A percentile compares a stretch with the other conserved stretches of the same genome.
Evolutionary conservation across 768 basidiomycete species (phyloP).

Genomic region (Paxillus ammoniavirescens): DNA sequence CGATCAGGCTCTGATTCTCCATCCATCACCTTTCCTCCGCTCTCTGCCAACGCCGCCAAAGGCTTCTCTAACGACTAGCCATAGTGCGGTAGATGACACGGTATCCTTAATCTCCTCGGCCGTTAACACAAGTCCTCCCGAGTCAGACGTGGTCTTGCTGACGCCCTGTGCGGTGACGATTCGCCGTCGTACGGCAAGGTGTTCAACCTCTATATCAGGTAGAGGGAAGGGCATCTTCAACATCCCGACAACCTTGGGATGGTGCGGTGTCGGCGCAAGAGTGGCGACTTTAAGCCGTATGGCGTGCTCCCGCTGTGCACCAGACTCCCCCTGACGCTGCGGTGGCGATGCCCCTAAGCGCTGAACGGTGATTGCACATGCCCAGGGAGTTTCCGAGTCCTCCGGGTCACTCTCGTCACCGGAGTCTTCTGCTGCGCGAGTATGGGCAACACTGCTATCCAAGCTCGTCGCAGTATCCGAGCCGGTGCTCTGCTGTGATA

Average conservation of each 20-base stretch:
- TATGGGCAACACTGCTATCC: slow-evolving; percentile 12
- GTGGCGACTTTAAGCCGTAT: slow-evolving; percentile 71
- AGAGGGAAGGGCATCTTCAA: slow-evolving; percentile 90
- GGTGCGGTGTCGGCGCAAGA: slow-evolving; percentile 89
- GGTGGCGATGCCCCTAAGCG: slow-evolving; percentile 29
- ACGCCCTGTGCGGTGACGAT: slow-evolving; percentile 31
- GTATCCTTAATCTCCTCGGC: slow-evolving; percentile 95
- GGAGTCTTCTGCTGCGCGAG: slow-evolving; percentile 39
- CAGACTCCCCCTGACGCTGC: slow-evolving; percentile 4
- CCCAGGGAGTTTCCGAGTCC: slow-evolving; percentile 96
- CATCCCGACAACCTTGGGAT: slow-evolving; percentile 91
- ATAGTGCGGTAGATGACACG: slow-evolving; percentile 82
- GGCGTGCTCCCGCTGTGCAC: slow-evolving; percentile 11
- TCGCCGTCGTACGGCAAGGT: slow-evolving; percentile 51
- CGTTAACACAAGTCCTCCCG: slow-evolving; percentile 54
- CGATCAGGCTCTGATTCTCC: slow-evolving; percentile 62
- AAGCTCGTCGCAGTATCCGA: slow-evolving; percentile 30
- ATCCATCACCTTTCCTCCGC: slow-evolving; percentile 74
- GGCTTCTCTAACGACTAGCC: slow-evolving; percentile 90
- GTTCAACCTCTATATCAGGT: slow-evolving; percentile 75
- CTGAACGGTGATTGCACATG: slow-evolving; percentile 75
- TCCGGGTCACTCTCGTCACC: slow-evolving; percentile 91
- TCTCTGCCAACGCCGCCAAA: slow-evolving; percentile 87
- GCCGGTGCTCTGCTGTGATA: slow-evolving; percentile 40
- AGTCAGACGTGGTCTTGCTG: slow-evolving; percentile 22